Evolutionary conservation across 768 basidiomycete genomes (phyloP).

Genomic region (Cyclocybe cylindracea): DNA sequence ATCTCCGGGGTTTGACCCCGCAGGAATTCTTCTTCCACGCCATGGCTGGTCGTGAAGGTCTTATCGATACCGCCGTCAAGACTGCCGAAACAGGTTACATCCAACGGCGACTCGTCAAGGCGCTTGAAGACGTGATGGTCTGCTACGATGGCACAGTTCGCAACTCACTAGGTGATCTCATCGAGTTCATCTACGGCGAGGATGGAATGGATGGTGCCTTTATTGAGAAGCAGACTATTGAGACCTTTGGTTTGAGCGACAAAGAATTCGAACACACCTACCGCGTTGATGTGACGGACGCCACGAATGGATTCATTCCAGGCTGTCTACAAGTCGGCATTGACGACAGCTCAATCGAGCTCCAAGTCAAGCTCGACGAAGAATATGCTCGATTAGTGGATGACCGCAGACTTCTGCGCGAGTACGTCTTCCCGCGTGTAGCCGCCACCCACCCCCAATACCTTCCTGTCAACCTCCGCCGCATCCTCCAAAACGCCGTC

Average conservation of each 20-base stretch:
- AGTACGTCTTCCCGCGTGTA: constrained; percentile 79
- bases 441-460: constrained; percentile 76
- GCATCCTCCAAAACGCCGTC: constrained; percentile 92
- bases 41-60: constrained; percentile 98
- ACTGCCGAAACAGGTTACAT: constrained; percentile 99
- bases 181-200: constrained; percentile 97
- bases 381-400: constrained; percentile 57
- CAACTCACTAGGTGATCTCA: constrained; percentile 93
- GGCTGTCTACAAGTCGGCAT: constrained; percentile 86
- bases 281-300: constrained; percentile 92
- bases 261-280: constrained; percentile 88
- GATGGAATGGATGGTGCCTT: constrained; percentile 99
- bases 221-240: constrained; percentile 94
- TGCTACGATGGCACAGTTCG: constrained; percentile 98
- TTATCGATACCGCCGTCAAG: constrained; percentile 99
- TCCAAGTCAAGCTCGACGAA: constrained; percentile 84
- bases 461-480: constrained; percentile 92
- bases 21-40: constrained; percentile 99
- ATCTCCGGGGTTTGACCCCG: constrained; percentile 92
- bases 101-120: constrained; percentile 97
- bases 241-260: constrained; percentile 83
- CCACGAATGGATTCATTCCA: constrained; percentile 73
- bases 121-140: constrained; percentile 95
- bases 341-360: constrained; percentile 78
- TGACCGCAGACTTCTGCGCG: constrained; percentile 80